Base-by-base conservation (phyloP, 2,329 filamentous ascomycete genomes). In the Penicillium sp. region DNA sequence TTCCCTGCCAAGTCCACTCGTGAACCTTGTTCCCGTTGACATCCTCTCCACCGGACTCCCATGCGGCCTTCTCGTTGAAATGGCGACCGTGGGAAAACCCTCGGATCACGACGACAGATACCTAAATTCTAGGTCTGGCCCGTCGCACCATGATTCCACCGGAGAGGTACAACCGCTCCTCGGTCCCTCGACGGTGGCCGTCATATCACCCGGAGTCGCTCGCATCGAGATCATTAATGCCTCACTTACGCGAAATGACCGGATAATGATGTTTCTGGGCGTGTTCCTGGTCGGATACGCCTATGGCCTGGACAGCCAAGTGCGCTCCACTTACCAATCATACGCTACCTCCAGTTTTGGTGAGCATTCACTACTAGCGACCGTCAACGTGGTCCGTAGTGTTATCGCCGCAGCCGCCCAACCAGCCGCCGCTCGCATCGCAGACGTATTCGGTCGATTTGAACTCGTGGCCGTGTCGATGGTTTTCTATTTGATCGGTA, bases 311-410 rank as follows among this genome's bases (percentile, higher is more conserved):
- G 52, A 55, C 19, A 55, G 52, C 14, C 52, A 55, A 35, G 52
- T 55, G 3, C 52, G 52, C 9, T 49, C 52, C 2, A 55, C 52
- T 44, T 55, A 55, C 29, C 52, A 55, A 45, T 55, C 52, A 19
- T 55, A 55, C n/a, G 52, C 52, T 4, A 55, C 52, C 0, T 55
- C 52, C 21, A 55, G 52, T 14, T 55, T 55, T 27, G 52, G 52
- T 9, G 45, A 55, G 21, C 52, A 55, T 16, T 55, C 52, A 11
- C 46, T 55, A 4, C 46, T 55, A 13, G 52, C 52, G 9, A 55
- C 52, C n/a, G 46, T 55, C 4, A 55, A 55, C 29, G 52, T 55
- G 19, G 43, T 49, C 26, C 52, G 52, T 1, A 55, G 52, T 26
- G 52, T 55, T 14, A 55, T 55, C 16, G 52, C 52, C 8, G 52